phyloP scores from a whole-genome alignment of 345 rosid genomes.

The Erucastrum elatum region DNA sequence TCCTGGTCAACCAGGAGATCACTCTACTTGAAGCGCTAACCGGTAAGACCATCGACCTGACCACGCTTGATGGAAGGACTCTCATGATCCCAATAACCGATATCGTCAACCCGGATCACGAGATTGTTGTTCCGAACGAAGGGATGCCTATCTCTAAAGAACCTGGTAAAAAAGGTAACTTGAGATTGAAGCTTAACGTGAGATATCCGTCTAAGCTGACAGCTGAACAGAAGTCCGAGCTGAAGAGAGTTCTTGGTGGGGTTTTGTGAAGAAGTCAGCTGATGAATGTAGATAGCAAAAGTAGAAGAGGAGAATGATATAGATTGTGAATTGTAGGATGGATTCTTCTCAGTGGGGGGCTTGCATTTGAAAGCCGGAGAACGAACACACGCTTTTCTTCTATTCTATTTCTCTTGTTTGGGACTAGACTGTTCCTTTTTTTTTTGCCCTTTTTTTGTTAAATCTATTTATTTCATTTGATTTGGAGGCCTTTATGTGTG shows the following conservation, averaged over 20 bases:
- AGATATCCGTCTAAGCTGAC: conserved; percentile 79
- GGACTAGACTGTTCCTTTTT: neutral
- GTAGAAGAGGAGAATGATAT: conserved; percentile 18
- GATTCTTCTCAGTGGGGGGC: conserved; percentile 27
- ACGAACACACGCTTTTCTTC: conserved; percentile 24
- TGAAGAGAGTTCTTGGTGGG: conserved; percentile 74
- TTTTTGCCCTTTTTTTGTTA: neutral
- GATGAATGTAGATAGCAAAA: conserved; percentile 35
- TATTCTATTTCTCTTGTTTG: conserved; percentile 21
- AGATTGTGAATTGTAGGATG: conserved; percentile 29
- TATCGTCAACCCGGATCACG: conserved; percentile 75
- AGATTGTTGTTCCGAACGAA: conserved; percentile 74
- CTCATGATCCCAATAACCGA: conserved; percentile 67
- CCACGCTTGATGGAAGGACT: conserved; percentile 73
- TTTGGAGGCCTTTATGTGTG: neutral
- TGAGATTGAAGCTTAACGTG: conserved; percentile 79
- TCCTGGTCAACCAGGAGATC: conserved; percentile 66
- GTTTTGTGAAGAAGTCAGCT: conserved; percentile 37
- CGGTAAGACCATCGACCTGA: conserved; percentile 65
- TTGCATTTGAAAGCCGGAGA: conserved; percentile 35
- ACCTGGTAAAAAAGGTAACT: conserved; percentile 77
- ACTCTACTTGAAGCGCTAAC: conserved; percentile 88
- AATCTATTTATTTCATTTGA: conserved; percentile 16
- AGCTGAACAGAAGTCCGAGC: conserved; percentile 74
- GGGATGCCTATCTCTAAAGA: conserved; percentile 94